Evolutionary conservation across 441 rosid species (phyloP).

Genomic region (Arabidopsis hybrid): DNA sequence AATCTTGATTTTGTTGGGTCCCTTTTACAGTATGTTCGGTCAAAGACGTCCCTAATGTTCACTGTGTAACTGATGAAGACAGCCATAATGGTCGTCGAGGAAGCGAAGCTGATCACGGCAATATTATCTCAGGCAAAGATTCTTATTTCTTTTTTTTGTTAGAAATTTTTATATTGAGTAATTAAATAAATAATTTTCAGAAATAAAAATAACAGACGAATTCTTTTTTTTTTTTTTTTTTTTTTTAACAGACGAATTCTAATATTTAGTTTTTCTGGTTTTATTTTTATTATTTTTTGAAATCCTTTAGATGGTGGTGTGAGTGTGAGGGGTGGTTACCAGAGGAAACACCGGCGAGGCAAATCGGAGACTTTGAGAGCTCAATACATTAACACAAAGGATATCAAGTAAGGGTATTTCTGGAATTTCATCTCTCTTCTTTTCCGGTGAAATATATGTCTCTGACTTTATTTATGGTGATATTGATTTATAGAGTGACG

Average conservation of each 20-base stretch:
- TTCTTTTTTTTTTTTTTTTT: no score
- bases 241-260: no score
- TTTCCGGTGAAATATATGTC: not conserved
- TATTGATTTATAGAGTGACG: constrained; percentile 59
- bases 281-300: not conserved
- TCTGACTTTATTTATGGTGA: constrained; percentile 26
- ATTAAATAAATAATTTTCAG: not conserved
- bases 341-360: constrained; percentile 78
- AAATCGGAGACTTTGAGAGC: constrained; percentile 91
- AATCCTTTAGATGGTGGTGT: constrained; percentile 50
- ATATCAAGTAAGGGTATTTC: constrained; percentile 70
- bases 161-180: not conserved
- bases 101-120: constrained; percentile 48
- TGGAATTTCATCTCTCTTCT: not conserved
- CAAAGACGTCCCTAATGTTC: constrained; percentile 54
- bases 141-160: not conserved
- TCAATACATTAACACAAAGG: constrained; percentile 92
- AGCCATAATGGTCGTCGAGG: constrained; percentile 39
- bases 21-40: constrained; percentile 62
- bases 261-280: not conserved
- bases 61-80: constrained; percentile 42
- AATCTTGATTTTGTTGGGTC: constrained; percentile 34
- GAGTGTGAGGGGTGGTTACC: constrained; percentile 54
- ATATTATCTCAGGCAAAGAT: constrained; percentile 64
- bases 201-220: not conserved